Evolutionary conservation across 1,284 basidiomycete species (phyloP).

Genomic region (Anthracocystis setariae): DNA sequence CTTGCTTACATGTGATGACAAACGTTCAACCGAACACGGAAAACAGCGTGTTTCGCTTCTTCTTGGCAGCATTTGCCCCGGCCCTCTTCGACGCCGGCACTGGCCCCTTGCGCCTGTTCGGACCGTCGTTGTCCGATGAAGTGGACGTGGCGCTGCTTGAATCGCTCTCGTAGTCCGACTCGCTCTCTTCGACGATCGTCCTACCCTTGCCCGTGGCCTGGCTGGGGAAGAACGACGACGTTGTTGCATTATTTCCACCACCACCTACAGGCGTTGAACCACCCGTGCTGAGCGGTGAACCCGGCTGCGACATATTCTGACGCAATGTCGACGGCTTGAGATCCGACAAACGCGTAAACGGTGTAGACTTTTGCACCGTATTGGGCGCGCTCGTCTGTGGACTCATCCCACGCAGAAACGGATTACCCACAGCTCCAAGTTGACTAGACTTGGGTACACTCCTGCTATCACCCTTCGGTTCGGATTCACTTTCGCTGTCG

Average conservation of each 20-base stretch:
- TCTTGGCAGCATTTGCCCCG: not conserved
- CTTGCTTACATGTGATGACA: too few relatives aligned
- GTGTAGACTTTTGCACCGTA: conserved; percentile 17
- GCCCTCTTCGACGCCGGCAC: conserved; percentile 7
- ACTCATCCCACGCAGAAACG: conserved; percentile 24
- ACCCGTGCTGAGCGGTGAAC: conserved; percentile 37
- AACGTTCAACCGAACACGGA: conserved; percentile 26
- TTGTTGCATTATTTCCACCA: not conserved
- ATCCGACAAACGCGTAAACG: conserved; percentile 53
- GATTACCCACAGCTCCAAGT: conserved; percentile 20
- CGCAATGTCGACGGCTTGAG: conserved; percentile 51
- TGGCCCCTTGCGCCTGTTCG: conserved; percentile 3
- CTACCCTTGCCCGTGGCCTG: conserved; percentile 9
- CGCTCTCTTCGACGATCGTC: conserved; percentile 1
- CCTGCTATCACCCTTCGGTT: too few relatives aligned
- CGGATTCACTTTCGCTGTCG: not conserved
- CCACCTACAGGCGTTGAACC: conserved; percentile 16
- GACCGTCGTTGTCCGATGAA: conserved; percentile 17
- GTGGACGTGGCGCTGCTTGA: conserved; percentile 2
- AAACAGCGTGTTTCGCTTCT: conserved; percentile 33
- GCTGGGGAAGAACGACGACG: conserved; percentile 14
- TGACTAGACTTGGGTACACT: too few relatives aligned
- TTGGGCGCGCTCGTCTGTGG: conserved; percentile 1
- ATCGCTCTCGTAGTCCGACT: conserved; percentile 4
- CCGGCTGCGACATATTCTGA: conserved; percentile 50